Evolutionary conservation across 345 rosid genomes (phyloP).

Genomic region (Mallotus nudiflorus): DNA sequence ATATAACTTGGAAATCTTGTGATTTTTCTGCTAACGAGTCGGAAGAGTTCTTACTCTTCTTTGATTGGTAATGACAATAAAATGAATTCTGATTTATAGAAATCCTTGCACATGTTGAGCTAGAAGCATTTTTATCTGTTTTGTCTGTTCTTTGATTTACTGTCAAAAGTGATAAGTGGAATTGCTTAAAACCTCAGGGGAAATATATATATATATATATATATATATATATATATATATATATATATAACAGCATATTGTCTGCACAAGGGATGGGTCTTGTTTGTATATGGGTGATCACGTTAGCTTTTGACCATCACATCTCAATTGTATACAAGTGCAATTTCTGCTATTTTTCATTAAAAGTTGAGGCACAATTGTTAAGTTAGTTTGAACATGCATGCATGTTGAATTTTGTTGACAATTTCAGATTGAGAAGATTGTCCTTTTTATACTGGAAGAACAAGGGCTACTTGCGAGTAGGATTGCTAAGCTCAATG

Average conservation of each 20-base stretch:
- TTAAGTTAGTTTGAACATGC: neutral
- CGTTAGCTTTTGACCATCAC: neutral
- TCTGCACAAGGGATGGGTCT: neutral
- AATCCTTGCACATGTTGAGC: neutral
- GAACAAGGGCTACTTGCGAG: constrained; percentile 90
- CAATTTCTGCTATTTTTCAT: neutral
- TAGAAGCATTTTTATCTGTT: neutral
- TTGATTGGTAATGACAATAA: neutral
- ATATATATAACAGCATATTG: neutral
- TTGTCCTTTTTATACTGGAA: constrained; percentile 91
- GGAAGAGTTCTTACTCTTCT: neutral
- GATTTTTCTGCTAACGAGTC: constrained; percentile 4
- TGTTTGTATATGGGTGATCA: neutral
- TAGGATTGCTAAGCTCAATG: constrained; percentile 64
- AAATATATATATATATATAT: neutral
- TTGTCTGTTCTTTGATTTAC: neutral
- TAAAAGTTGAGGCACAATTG: neutral
- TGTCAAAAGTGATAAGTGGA: neutral
- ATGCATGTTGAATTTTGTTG: neutral
- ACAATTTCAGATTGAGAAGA: constrained; percentile 80
- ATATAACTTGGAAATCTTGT: neutral
- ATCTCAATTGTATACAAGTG: neutral
- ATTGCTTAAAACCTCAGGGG: neutral
- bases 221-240: too few relatives aligned
- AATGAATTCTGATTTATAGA: neutral